Base-by-base conservation (phyloP, 2,329 filamentous ascomycete genomes). In the Ascocoryne sarcoides region DNA sequence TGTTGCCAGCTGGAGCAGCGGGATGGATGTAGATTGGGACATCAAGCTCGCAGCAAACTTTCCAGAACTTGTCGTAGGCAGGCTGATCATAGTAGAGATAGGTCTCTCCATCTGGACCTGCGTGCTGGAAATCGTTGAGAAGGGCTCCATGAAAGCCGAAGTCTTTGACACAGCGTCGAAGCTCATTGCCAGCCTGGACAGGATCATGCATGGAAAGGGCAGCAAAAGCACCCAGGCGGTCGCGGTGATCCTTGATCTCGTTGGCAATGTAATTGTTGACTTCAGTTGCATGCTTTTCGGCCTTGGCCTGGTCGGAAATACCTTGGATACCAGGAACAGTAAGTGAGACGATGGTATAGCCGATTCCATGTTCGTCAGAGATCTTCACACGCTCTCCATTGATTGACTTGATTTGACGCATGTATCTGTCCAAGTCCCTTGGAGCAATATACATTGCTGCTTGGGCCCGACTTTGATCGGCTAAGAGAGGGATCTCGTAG, bases 11-110 rank as follows among this genome's bases (percentile, higher is more conserved):
- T 1, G 77, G 73, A 47, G 71, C 69, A 35, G 71, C 28, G 58
- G 60, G 78, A 56, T 82, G 78, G 1, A 82, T 64, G 51, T 82
- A 82, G 36, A 82, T 66, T 0, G 77, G 76, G 0, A 80, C 76
- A 42, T 80, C 73, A 0, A 82, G 68, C 32, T 79, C 71, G 1
- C 65, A 66, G 7, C 70, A 66, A 0, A 68, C 70, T 10, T 65
- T 53, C 77, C 77, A 82, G 65, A 82, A 81, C 16, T 69, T 57
- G 48, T 78, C 74, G 66, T 71, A 83, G 44, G 73, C 68, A 0
- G 70, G 65, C 7, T 67, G 62, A 52, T 82, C 79, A 60, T 81
- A 82, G 61, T 80, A 82, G 55, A 81, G 62, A 64, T 76, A 72
- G 17, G 69, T 68, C 41, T 79, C 73, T 28, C 75, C 76, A 42